Evolutionary conservation across 306 rosid genomes (phyloP), one percentile per base, ranked within the genome.

Genomic region (Lablab purpureus): DNA sequence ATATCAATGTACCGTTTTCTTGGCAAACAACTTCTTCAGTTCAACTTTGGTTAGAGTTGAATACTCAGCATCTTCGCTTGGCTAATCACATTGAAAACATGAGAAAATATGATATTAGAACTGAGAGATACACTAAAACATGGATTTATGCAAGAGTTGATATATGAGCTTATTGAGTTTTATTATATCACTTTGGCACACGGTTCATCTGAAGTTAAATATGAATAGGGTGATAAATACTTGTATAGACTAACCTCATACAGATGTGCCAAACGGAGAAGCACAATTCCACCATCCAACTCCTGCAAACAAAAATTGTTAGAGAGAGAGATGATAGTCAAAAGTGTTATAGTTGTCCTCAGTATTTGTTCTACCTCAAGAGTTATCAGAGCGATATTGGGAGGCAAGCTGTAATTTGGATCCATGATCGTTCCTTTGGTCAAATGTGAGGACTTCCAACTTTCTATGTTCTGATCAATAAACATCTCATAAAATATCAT

Each of bases 251-350:
- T 60, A 84, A 94, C 98, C 94, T 92, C 98, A 4, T 90, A 94
- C 21, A 94, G 85, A 85, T 94, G 98, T 13, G 98, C 97, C 85
- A 94, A 81, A 59, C 97, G 97, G 56, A 94, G 88, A 45, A 94
- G 89, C 27, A 89, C 94, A 69, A 45, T 59, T 74, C 91, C 94
- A 45, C 76, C 94, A 71, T 90, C 91, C 93, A 94, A 85, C 88
- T 84, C 97, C 97, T 94, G 74, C 45, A 52, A 90, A 71, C n/a
- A 79, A 71, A 1, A 51, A 40, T 40, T 32, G 43, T 82, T 47
- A 74, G 67, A 65, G 66, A n/a, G 67, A 71, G 32, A 74, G 10
- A 78, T 28, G 10, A 78, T 28, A 79, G 17, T 25, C 25, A 76
- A 40, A 37, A 58, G 30, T 28, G 32, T 0, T 21, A 22, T 10